Evolutionary conservation across 75 land plant genomes (phyloP).

Genomic region (Sequoiadendron giganteum): DNA sequence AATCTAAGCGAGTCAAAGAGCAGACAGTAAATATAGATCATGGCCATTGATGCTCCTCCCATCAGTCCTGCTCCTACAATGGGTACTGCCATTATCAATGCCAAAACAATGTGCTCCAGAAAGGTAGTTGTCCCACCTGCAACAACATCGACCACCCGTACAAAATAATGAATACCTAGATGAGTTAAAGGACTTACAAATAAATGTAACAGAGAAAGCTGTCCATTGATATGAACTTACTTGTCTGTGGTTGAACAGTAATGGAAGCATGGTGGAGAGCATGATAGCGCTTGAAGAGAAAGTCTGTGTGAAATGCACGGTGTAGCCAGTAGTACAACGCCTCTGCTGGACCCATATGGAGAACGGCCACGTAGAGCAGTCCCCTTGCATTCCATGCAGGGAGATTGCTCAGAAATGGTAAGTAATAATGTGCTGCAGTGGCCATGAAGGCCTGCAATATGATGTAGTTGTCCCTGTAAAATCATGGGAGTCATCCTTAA

Average conservation of each 20-base stretch:
- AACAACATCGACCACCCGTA: background rate
- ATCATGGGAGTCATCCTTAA: background rate
- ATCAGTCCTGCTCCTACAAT: constrained; percentile 25
- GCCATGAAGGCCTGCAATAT: constrained; percentile 58
- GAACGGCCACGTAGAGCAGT: constrained; percentile 24
- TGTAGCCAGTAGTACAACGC: constrained; percentile 68
- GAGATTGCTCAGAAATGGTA: constrained; percentile 33
- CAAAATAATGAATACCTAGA: background rate
- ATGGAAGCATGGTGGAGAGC: constrained; percentile 64
- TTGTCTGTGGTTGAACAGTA: constrained; percentile 57
- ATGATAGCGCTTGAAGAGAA: constrained; percentile 58
- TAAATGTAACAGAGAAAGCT: background rate
- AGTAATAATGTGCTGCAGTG: constrained; percentile 28
- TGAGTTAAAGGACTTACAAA: background rate
- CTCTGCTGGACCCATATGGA: constrained; percentile 60
- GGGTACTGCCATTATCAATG: constrained; percentile 31
- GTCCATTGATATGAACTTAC: constrained; percentile 12
- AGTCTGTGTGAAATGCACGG: constrained; percentile 38
- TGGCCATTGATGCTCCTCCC: constrained; percentile 35
- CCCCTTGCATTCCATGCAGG: constrained; percentile 58
- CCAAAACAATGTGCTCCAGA: constrained; percentile 42
- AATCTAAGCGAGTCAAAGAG: constrained; percentile 38
- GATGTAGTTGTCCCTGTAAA: constrained; percentile 71
- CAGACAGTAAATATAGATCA: constrained; percentile 31
- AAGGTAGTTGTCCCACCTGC: constrained; percentile 38